A percentile compares a stretch with the other conserved stretches of the same genome.
These are phyloP conservation scores for Avena insularis DNA, from an alignment of 176 grass and related monocot species.

Conservation along the genomic window DNA sequence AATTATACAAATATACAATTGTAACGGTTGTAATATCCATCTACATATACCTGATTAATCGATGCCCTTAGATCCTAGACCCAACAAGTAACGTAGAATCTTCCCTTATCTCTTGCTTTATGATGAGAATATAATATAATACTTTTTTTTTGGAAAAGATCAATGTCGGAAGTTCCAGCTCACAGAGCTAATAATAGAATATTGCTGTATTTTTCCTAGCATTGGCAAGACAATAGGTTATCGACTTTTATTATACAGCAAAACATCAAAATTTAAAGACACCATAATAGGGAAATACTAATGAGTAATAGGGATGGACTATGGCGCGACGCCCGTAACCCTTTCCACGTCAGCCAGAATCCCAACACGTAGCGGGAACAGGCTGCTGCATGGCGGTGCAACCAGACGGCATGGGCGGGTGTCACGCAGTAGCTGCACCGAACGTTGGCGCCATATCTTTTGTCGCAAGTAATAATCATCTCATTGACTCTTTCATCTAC, in stretches of 20 bases:
- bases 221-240: slow-evolving; percentile 10
- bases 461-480: slow-evolving; percentile 10
- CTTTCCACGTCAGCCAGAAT: not conserved
- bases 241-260: not conserved
- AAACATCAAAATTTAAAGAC: not conserved
- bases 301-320: not conserved
- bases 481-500: not conserved
- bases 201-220: not conserved
- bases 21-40: not conserved
- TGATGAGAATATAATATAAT: not conserved
- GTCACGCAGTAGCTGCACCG: not conserved
- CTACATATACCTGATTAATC: not conserved
- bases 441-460: not conserved
- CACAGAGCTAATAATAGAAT: not conserved
- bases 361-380: not conserved
- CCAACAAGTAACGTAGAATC: not conserved
- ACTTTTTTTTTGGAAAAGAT: not conserved
- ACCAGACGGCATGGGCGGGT: not conserved
- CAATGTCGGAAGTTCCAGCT: not conserved
- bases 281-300: not conserved
- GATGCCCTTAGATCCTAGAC: not conserved
- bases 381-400: not conserved
- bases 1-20: not conserved
- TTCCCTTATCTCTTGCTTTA: not conserved
- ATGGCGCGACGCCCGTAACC: not conserved